Conservation (phyloP, 1,284 basidiomycete species). For the Cryptococcus sp. region DNA sequence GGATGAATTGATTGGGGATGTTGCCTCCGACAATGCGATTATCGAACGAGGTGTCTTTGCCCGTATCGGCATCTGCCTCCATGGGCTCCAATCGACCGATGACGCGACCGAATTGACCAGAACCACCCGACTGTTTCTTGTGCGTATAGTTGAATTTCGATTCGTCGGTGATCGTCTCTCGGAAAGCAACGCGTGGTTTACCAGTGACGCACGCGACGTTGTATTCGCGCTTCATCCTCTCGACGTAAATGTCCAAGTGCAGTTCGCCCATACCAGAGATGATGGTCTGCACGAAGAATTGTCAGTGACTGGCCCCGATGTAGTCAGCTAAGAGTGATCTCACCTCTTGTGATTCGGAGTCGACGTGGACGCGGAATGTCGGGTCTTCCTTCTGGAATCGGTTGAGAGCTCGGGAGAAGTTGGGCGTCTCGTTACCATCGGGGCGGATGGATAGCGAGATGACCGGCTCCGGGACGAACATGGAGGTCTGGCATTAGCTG, state of each 20-base stretch:
- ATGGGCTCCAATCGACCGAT: slow-evolving; percentile 92
- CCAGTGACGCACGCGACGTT: slow-evolving; percentile 91
- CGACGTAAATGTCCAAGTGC: slow-evolving; percentile 98
- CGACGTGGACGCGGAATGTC: slow-evolving; percentile 96
- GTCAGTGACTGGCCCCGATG: background rate
- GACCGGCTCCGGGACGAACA: slow-evolving; percentile 99
- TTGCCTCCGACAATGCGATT: slow-evolving; percentile 89
- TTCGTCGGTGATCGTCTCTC: slow-evolving; percentile 84
- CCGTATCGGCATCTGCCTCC: slow-evolving; percentile 73
- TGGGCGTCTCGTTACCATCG: slow-evolving; percentile 86
- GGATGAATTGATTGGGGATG: slow-evolving; percentile 88
- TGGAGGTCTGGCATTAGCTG: slow-evolving; percentile 69
- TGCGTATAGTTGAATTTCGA: slow-evolving; percentile 90
- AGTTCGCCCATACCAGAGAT: slow-evolving; percentile 99
- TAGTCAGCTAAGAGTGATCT: slow-evolving; percentile 7
- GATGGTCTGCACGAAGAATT: slow-evolving; percentile 71
- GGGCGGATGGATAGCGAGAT: slow-evolving; percentile 94
- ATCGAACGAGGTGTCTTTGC: slow-evolving; percentile 85
- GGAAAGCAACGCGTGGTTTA: slow-evolving; percentile 95
- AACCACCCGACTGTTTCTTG: slow-evolving; percentile 98
- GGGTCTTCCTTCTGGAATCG: slow-evolving; percentile 99
- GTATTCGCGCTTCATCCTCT: slow-evolving; percentile 98
- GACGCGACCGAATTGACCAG: slow-evolving; percentile 94
- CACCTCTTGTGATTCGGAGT: slow-evolving; percentile 90
- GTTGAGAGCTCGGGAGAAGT: slow-evolving; percentile 95